phyloP scores from a whole-genome alignment of 305 asterid genomes.

The Fraxinus ornus region DNA sequence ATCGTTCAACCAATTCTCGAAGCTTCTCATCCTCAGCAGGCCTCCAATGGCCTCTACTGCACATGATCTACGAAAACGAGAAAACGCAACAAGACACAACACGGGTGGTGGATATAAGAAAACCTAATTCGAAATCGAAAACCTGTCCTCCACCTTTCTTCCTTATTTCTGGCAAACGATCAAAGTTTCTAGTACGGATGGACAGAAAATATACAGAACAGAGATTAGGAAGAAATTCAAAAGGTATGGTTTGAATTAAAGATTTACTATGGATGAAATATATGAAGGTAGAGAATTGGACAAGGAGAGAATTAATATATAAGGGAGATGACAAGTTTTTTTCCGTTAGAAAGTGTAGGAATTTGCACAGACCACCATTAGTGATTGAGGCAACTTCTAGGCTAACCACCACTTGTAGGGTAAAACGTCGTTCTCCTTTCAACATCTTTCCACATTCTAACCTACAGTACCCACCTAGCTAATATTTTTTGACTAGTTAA shows the following conservation, averaged over 20 bases:
- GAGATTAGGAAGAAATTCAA: neutral
- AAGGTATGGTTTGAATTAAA: neutral
- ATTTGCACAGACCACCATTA: conserved; percentile 70
- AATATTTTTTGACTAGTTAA: conserved; percentile 7
- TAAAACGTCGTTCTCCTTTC: conserved; percentile 74
- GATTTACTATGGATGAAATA: neutral
- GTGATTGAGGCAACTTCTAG: conserved; percentile 75
- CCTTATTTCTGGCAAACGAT: neutral
- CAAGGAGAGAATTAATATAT: conserved; percentile 28
- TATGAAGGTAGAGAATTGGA: conserved; percentile 3
- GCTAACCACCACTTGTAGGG: conserved; percentile 60
- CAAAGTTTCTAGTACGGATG: neutral
- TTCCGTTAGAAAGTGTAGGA: conserved; percentile 67
- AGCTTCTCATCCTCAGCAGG: conserved; percentile 73
- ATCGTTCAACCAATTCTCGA: conserved; percentile 52
- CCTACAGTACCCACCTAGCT: conserved; percentile 74
- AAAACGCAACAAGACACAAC: neutral
- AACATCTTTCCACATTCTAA: conserved; percentile 64
- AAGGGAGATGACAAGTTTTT: conserved; percentile 50
- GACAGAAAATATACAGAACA: neutral
- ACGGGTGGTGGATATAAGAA: neutral
- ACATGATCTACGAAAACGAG: conserved; percentile 29
- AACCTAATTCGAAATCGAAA: neutral
- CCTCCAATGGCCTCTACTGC: conserved; percentile 83
- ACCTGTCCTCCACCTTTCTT: neutral